Conservation (phyloP, 768 basidiomycete genomes). For the Boletus pseudopeckii region DNA sequence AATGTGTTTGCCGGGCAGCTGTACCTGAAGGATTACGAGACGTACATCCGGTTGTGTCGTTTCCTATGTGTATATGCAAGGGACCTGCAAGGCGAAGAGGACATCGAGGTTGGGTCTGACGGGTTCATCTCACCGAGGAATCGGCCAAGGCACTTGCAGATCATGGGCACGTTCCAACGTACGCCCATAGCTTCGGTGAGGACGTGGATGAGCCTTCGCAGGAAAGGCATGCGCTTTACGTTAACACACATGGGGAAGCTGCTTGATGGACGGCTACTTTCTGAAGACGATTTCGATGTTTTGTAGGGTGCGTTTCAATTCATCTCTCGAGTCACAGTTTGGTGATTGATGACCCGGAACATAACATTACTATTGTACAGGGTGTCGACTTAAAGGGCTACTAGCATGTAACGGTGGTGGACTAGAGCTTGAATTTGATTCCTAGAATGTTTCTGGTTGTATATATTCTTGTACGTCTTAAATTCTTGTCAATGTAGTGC, state of each 20-base stretch:
- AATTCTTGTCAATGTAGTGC: too few relatives aligned
- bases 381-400: not conserved
- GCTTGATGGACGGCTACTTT: slow-evolving; percentile 28
- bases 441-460: not conserved
- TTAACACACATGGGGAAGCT: slow-evolving; percentile 43
- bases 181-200: slow-evolving; percentile 34
- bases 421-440: not conserved
- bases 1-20: not conserved
- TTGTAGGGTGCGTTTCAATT: not conserved
- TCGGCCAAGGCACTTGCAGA: slow-evolving; percentile 6
- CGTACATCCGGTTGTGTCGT: not conserved
- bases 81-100: slow-evolving; percentile 9
- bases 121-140: slow-evolving; percentile 21
- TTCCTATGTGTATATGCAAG: slow-evolving; percentile 7
- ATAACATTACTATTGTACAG: not conserved
- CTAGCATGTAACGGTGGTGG: not conserved
- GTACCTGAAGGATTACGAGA: not conserved
- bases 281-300: slow-evolving; percentile 6
- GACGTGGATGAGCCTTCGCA: slow-evolving; percentile 25
- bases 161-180: slow-evolving; percentile 27
- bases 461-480: too few relatives aligned
- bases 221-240: slow-evolving; percentile 39
- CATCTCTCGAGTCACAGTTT: not conserved
- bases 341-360: not conserved
- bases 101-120: slow-evolving; percentile 6